Conservation (phyloP, 164 flowering plant genomes). For the Magnolia changhungtana region DNA sequence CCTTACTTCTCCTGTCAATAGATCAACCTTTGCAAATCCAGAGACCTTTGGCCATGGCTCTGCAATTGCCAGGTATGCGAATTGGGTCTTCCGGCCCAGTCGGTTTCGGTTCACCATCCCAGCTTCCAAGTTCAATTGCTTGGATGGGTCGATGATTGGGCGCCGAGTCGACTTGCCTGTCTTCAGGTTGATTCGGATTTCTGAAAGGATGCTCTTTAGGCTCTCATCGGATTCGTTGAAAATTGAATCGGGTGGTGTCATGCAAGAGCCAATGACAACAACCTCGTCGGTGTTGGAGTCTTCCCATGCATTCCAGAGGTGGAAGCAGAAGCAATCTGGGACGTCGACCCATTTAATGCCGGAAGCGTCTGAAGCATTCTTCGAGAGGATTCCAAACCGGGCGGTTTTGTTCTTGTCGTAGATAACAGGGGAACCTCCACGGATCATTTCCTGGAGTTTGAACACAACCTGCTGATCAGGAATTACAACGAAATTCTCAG, state of each 20-base stretch:
- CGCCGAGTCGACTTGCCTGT: constrained; percentile 72
- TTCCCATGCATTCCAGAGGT: constrained; percentile 97
- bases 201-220: constrained; percentile 61
- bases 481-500: constrained; percentile 64
- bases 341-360: constrained; percentile 64
- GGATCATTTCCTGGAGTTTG: constrained; percentile 66
- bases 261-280: constrained; percentile 87
- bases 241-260: constrained; percentile 91
- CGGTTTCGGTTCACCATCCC: constrained; percentile 85
- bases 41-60: constrained; percentile 98
- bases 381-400: constrained; percentile 64
- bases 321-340: constrained; percentile 85
- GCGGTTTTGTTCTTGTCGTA: constrained; percentile 69
- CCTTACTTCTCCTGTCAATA: constrained; percentile 54
- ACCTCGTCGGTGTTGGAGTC: constrained; percentile 73
- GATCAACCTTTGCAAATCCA: constrained; percentile 83
- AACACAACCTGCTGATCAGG: constrained; percentile 95
- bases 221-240: constrained; percentile 81
- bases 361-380: constrained; percentile 36
- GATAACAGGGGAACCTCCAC: constrained; percentile 81
- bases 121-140: constrained; percentile 72
- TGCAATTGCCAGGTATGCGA: constrained; percentile 74
- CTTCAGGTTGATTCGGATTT: constrained; percentile 63
- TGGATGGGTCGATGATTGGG: constrained; percentile 28
- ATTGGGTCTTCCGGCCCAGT: constrained; percentile 69